Evolutionary conservation across 2,329 filamentous ascomycete species (phyloP), one percentile per base, ranked within the genome.

Genomic region (Ramichloridium luteum): DNA sequence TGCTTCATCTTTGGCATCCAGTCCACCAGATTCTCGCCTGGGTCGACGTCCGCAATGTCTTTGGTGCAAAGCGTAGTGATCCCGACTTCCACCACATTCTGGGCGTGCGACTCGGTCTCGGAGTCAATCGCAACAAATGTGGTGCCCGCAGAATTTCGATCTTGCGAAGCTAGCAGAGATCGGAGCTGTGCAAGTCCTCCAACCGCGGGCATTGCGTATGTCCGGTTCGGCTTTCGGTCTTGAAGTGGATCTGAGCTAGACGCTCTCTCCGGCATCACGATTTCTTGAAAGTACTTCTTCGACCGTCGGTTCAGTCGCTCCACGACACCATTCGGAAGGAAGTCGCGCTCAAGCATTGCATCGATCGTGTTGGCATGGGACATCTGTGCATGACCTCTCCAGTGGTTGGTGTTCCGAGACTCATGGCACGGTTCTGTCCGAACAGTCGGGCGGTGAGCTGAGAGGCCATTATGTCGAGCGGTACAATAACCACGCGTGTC

Each of bases 81-180:
- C 1, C 86, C 88, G 16, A 94, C 65, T 54, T 96, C 88, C 0
- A 84, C 88, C 32, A 94, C 68, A 10, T 41, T 70, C 59, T 28
- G 67, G 30, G 71, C 64, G 15, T 59, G 58, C 52, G 93, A 85
- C 37, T 78, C 80, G 2, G 75, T 73, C 55, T 96, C 86, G 13
- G 92, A 62, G 45, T 94, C 88, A 26, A 93, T 63, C 39, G 71
- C 74, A 32, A 92, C 60, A 39, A 93, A 78, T 2, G 26, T 25
- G 22, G 23, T 25, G 14, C 31, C 32, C 16, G 20, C 17, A 31
- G 10, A 6, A 31, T 23, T 22, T 23, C n/a, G 5, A 31, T 17
- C 17, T 31, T 11, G 8, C 17, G 13, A 12, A 31, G 22, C 12
- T 23, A 17, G 17, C 28, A 6, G 16, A 13, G 10, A 14, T 6